Base-by-base conservation (phyloP, 1,284 basidiomycete species). In the Vanrija humicola region DNA sequence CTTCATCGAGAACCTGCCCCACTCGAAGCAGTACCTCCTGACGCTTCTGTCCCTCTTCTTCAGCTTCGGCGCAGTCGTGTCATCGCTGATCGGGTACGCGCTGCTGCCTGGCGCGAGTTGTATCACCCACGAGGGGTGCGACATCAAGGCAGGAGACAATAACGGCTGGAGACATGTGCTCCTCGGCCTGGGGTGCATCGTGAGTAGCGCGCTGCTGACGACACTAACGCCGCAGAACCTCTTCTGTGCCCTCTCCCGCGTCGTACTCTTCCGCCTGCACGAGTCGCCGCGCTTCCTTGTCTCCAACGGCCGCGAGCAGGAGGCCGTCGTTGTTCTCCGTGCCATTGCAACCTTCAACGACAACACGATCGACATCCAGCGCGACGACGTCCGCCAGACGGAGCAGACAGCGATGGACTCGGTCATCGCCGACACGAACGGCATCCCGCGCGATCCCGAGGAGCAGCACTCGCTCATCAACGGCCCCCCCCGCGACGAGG, bases 31-130 rank as follows among this genome's bases (percentile, higher is more conserved):
- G 68, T 94, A 94, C 72, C 84, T 97, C 38, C 86, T 98, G 47
- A 98, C 94, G 0, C 89, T 89, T 0, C 82, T 98, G n/a, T 95
- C 91, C 6, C 84, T 96, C 19, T 98, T 98, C 80, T 96, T 96
- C 79, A 93, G 90, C 3, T 78, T 95, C 46, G 93, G 93, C 43
- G 86, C 92, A 0, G 90, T 96, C 25, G 72, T 95, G 7, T 81
- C 90, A 2, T 90, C 92, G 0, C 72, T 90, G 9, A 83, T 92
- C 38, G 89, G 84, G 28, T 82, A 92, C 29, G 55, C 87, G 28
- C 81, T 93, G 47, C 82, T 97, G 34, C 93, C 93, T 0, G 77
- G 81, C 16, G 80, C 85, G 62, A 90, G 89, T 1, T 97, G 93
- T 70, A 75, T 44, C 12, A 43, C 52, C n/a, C 56, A 42, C 28